These are phyloP conservation scores for Daedaleopsis sinensis DNA, from an alignment of 768 basidiomycete species.

Conservation along the genomic window DNA sequence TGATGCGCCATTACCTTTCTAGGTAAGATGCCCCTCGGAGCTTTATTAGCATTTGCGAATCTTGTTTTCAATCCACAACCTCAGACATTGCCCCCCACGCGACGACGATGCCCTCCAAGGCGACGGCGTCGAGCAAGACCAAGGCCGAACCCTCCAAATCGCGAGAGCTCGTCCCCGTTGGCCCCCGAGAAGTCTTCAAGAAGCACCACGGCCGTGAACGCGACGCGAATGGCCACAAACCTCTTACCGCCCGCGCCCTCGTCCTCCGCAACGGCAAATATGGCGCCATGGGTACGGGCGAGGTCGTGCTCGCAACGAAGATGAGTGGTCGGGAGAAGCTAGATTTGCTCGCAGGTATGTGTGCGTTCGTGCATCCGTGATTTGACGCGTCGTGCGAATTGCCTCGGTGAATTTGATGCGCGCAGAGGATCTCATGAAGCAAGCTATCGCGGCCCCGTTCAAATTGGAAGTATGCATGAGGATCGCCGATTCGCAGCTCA, in stretches of 20 bases:
- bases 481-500: constrained; percentile 74
- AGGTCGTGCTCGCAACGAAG: constrained; percentile 57
- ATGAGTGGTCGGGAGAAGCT: constrained; percentile 81
- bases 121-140: constrained; percentile 4
- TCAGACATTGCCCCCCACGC: neutral
- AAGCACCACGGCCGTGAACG: constrained; percentile 39
- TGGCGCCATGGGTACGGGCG: constrained; percentile 72
- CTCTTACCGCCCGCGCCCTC: constrained; percentile 73
- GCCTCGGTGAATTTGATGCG: neutral
- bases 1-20: neutral
- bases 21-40: neutral
- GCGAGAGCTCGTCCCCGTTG: constrained; percentile 54
- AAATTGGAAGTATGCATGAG: constrained; percentile 61
- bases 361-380: neutral
- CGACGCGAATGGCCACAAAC: constrained; percentile 53
- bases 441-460: constrained; percentile 67
- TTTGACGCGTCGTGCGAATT: neutral
- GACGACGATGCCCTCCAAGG: constrained; percentile 25
- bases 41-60: neutral
- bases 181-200: constrained; percentile 53
- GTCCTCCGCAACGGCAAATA: constrained; percentile 75
- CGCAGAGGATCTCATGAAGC: constrained; percentile 69
- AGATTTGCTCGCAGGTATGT: constrained; percentile 73
- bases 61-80: neutral
- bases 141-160: constrained; percentile 26